phyloP scores from a whole-genome alignment of 1,284 basidiomycete genomes.

The Malassezia japonica region DNA sequence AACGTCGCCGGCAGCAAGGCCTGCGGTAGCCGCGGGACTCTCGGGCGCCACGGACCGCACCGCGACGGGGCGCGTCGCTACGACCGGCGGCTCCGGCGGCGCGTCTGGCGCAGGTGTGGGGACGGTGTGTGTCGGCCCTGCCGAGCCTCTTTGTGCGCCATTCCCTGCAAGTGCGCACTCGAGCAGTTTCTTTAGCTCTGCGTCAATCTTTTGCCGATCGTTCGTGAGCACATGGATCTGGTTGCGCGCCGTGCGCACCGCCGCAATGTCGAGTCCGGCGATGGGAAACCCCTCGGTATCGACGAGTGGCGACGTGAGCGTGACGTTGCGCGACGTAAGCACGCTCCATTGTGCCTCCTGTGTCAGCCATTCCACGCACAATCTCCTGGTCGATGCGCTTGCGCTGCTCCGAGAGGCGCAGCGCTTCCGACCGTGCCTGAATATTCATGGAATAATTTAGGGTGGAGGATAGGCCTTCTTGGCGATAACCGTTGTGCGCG shows the following conservation, averaged over 20 bases:
- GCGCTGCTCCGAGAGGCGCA: not conserved
- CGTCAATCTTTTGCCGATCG: slow-evolving; percentile 8
- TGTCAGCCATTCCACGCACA: not conserved
- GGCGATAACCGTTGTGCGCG: no score
- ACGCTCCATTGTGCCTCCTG: not conserved
- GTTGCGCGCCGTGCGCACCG: slow-evolving; percentile 7
- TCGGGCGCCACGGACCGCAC: slow-evolving; percentile 8
- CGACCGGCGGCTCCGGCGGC: not conserved
- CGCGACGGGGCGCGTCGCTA: not conserved
- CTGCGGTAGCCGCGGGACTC: slow-evolving; percentile 5
- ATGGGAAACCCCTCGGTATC: slow-evolving; percentile 17
- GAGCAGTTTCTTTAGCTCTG: slow-evolving; percentile 1
- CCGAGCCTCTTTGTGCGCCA: not conserved
- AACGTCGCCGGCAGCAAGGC: slow-evolving; percentile 9
- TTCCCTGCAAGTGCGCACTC: not conserved
- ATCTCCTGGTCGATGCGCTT: slow-evolving; percentile 8
- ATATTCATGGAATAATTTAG: not conserved
- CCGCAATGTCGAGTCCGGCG: slow-evolving; percentile 9
- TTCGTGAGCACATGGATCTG: slow-evolving; percentile 7
- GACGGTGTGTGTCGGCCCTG: no score
- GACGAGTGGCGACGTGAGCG: slow-evolving; percentile 14
- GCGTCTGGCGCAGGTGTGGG: no score
- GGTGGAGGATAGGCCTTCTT: no score
- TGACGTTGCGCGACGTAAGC: slow-evolving; percentile 4
- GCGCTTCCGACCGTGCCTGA: slow-evolving; percentile 4